These are phyloP conservation scores for Aspergillus aculeatinus DNA, from an alignment of 2,329 filamentous ascomycete species.

Conservation along the genomic window DNA sequence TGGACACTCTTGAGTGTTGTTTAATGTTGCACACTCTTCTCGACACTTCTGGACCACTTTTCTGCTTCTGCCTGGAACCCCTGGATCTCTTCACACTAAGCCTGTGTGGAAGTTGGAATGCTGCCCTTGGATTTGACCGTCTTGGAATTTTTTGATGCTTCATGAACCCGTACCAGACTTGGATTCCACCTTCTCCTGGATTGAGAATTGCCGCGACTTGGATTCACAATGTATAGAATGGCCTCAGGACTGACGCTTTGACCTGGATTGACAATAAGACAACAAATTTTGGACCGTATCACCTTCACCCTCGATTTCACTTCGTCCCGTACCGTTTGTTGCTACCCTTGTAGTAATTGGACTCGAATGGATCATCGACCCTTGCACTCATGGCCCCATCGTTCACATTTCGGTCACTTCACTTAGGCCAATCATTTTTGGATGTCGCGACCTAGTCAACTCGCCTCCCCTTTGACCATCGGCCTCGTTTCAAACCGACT, in stretches of 20 bases:
- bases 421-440: neutral
- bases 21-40: slow-evolving; percentile 40
- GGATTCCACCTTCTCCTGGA: neutral
- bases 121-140: slow-evolving; percentile 12
- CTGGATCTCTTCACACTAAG: slow-evolving; percentile 24
- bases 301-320: neutral
- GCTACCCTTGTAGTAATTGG: neutral
- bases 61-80: slow-evolving; percentile 7
- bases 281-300: neutral
- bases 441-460: neutral
- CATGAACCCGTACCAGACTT: slow-evolving; percentile 2
- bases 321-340: neutral
- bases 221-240: slow-evolving; percentile 7
- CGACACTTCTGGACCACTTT: slow-evolving; percentile 19
- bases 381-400: neutral
- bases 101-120: slow-evolving; percentile 29
- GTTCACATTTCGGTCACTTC: neutral
- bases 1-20: slow-evolving; percentile 40
- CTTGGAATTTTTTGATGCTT: slow-evolving; percentile 12
- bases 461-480: neutral
- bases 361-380: neutral
- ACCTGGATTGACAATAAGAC: neutral
- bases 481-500: neutral
- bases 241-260: neutral
- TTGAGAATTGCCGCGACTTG: slow-evolving; percentile 5